Evolutionary conservation across 371 early-diverging fungal genomes (phyloP), one percentile per base, ranked within the genome.

Genomic region (Rozella allomycis): DNA sequence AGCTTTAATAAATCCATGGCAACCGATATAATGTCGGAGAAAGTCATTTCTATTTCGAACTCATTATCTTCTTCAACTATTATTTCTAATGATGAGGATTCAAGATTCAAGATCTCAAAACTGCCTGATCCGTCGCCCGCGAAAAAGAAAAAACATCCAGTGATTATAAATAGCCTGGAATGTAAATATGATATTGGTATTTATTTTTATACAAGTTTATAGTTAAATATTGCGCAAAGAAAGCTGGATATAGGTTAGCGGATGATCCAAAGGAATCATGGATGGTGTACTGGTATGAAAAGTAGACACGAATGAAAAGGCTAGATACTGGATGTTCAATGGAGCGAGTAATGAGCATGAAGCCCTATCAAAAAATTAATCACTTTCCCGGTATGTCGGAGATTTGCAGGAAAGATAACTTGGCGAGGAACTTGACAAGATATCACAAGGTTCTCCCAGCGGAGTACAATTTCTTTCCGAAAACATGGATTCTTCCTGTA

Each of bases 381-480:
- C 64, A 63, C 36, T 63, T 63, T 28, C 64, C 64, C 2, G 65
- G 61, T 4, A 64, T 64, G 65, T 52, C 58, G 27, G 53, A 54
- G 17, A 58, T 64, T 18, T 64, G 65, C 30, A 46, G 58, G 11
- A 64, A 64, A 36, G 55, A 60, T 35, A 29, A 45, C 16, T 45
- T 64, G 0, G 65, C 61, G 1, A 54, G 65, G 17, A 64, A 58
- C 31, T 41, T 60, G 4, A 31, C 28, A 7, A 46, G 53, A 14
- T 39, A 60, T 4, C 40, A 47, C 8, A 36, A 54, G 0, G 27
- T 42, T n/a, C 51, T 59, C 17, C 61, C 61, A 1, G 47, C 48
- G 26, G 58, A 59, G 19, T 60, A 49, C 42, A 52, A 47, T 29
- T 64, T 64, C 34, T 52, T 44, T 25, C 65, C 65, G 4, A 42